phyloP scores from a whole-genome alignment of 2,329 filamentous ascomycete genomes.

The Nigrograna mackinnonii region DNA sequence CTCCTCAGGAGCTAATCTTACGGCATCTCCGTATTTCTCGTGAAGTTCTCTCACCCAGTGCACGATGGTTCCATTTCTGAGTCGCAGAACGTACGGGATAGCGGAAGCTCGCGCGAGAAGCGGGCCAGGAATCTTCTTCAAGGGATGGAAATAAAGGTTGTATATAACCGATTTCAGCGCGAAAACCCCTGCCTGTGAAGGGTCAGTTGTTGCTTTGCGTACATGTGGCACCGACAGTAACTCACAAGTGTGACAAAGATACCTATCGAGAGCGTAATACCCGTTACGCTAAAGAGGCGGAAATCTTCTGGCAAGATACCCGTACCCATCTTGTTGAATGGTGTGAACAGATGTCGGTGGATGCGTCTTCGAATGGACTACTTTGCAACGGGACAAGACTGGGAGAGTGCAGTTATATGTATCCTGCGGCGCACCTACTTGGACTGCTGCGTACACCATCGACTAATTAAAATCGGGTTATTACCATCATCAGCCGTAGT shows the following conservation, averaged over 20 bases:
- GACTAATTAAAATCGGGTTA: too few relatives aligned
- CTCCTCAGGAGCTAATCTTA: slow-evolving; percentile 46
- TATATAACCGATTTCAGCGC: slow-evolving; percentile 28
- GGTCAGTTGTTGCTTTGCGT: background rate
- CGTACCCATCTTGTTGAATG: too few relatives aligned
- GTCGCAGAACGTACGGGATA: slow-evolving; percentile 33
- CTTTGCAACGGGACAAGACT: too few relatives aligned
- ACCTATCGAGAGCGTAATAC: slow-evolving; percentile 12
- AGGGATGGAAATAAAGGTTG: slow-evolving; percentile 48
- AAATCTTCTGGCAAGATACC: slow-evolving; percentile 8
- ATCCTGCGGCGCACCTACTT: too few relatives aligned
- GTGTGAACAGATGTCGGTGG: too few relatives aligned
- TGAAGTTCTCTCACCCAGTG: slow-evolving; percentile 36
- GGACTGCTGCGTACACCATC: too few relatives aligned
- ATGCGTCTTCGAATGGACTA: too few relatives aligned
- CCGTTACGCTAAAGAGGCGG: slow-evolving; percentile 11
- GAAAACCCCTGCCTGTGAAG: slow-evolving; percentile 16
- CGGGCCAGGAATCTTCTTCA: slow-evolving; percentile 49
- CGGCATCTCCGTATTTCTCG: slow-evolving; percentile 45
- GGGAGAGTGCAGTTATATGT: too few relatives aligned
- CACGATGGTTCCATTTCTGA: slow-evolving; percentile 28
- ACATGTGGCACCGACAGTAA: background rate
- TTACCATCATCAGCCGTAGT: too few relatives aligned
- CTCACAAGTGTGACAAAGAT: slow-evolving; percentile 15
- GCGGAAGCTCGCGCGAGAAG: slow-evolving; percentile 32